Conservation (phyloP, 2,329 filamentous ascomycete genomes). For the Thermoascus crustaceus region DNA sequence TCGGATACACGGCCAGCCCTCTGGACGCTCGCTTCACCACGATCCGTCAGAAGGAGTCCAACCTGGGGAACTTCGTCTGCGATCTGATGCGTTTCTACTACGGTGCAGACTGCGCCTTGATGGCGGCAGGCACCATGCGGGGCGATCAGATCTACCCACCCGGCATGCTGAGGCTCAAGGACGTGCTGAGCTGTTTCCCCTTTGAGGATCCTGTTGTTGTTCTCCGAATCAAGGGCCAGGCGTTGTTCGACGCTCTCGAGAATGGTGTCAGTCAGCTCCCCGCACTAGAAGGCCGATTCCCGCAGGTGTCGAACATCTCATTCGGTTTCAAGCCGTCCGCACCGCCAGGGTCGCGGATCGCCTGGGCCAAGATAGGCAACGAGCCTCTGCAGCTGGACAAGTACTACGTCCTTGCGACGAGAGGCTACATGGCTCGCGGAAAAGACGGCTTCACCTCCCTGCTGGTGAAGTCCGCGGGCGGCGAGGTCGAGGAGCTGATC, state of each 20-base stretch:
- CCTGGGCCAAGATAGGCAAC: slow-evolving; percentile 53
- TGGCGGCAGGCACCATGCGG: slow-evolving; percentile 77
- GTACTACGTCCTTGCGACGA: slow-evolving; percentile 66
- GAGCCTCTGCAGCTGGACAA: slow-evolving; percentile 53
- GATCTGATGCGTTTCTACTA: slow-evolving; percentile 86
- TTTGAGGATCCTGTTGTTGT: slow-evolving; percentile 87
- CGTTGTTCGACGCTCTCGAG: slow-evolving; percentile 71
- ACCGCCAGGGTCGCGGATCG: slow-evolving; percentile 55
- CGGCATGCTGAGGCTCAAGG: slow-evolving; percentile 66
- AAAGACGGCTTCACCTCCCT: slow-evolving; percentile 78
- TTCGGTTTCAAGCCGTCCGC: slow-evolving; percentile 63
- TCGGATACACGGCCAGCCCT: slow-evolving; percentile 74
- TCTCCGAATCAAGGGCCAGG: slow-evolving; percentile 61
- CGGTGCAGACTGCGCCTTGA: slow-evolving; percentile 69
- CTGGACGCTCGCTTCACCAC: slow-evolving; percentile 82
- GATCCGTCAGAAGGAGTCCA: slow-evolving; percentile 68
- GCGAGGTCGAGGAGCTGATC: slow-evolving; percentile 67
- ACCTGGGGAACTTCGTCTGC: slow-evolving; percentile 83
- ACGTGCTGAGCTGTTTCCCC: slow-evolving; percentile 82
- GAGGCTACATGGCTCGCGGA: slow-evolving; percentile 82
- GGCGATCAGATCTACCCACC: slow-evolving; percentile 85
- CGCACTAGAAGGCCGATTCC: slow-evolving; percentile 74
- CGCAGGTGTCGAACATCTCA: slow-evolving; percentile 75
- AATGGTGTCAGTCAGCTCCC: slow-evolving; percentile 76
- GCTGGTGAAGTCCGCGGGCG: slow-evolving; percentile 67